These are phyloP conservation scores for Coemansia sp. DNA, from an alignment of 192 early-diverging fungal species.

Conservation along the genomic window DNA sequence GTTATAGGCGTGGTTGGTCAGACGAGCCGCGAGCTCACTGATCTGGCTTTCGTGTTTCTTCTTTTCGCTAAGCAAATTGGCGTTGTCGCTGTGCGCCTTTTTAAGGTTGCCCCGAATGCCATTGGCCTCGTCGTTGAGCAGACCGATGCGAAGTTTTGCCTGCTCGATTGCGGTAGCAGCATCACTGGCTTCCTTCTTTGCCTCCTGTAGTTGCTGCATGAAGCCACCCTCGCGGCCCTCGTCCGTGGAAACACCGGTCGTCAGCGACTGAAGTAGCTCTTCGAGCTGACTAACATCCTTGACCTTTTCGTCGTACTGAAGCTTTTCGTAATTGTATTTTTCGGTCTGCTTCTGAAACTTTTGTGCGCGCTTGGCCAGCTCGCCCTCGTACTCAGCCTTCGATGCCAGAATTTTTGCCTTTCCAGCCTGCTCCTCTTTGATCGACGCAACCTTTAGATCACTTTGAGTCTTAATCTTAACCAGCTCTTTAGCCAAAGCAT, in stretches of 20 bases:
- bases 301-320: conserved; percentile 44
- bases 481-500: conserved; percentile 74
- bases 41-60: conserved; percentile 23
- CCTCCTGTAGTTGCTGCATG: conserved; percentile 89
- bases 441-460: conserved; percentile 72
- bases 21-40: conserved; percentile 10
- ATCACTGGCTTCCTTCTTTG: conserved; percentile 61
- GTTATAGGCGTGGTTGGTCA: conserved; percentile 37
- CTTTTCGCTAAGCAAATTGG: conserved; percentile 54
- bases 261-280: conserved; percentile 87
- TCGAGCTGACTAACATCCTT: conserved; percentile 56
- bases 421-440: conserved; percentile 68
- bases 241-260: conserved; percentile 86
- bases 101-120: conserved; percentile 66
- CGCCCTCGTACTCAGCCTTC: conserved; percentile 29
- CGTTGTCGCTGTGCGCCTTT: conserved; percentile 67
- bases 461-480: conserved; percentile 82
- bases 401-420: conserved; percentile 29
- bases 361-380: conserved; percentile 29
- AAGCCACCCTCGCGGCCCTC: conserved; percentile 95
- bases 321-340: conserved; percentile 39
- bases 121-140: conserved; percentile 70
- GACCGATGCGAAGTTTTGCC: conserved; percentile 71
- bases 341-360: conserved; percentile 23
- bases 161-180: conserved; percentile 75